Evolutionary conservation across 805 yeast genomes (phyloP).

Genomic region (Spathaspora gorwiae): DNA sequence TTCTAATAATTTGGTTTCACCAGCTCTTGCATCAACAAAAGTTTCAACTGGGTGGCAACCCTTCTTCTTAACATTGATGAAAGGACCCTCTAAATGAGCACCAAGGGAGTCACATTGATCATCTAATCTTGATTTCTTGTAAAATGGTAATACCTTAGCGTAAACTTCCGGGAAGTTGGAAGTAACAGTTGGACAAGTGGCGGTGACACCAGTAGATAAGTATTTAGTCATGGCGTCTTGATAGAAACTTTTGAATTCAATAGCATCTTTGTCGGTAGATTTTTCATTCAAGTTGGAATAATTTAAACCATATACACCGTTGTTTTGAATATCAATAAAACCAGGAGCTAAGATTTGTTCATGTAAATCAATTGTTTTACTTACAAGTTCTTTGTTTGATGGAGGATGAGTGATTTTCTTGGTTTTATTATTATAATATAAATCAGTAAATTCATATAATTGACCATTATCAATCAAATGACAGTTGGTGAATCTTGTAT

Average conservation of each 20-base stretch:
- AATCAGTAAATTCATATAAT: conserved; percentile 29
- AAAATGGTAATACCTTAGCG: conserved; percentile 41
- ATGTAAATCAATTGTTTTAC: conserved; percentile 38
- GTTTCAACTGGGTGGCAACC: conserved; percentile 50
- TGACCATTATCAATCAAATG: conserved; percentile 40
- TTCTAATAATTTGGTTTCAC: conserved; percentile 21
- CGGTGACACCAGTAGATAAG: conserved; percentile 50
- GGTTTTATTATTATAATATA: conserved; percentile 38
- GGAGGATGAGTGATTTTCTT: conserved; percentile 39
- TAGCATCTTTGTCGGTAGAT: conserved; percentile 27
- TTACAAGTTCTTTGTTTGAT: conserved; percentile 4
- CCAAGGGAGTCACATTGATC: conserved; percentile 45
- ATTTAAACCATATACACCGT: conserved; percentile 55
- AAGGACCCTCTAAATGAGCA: conserved; percentile 60
- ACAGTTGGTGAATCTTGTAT: conserved; percentile 38
- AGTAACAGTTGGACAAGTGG: conserved; percentile 54
- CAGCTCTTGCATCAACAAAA: conserved; percentile 34
- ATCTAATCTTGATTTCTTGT: conserved; percentile 28
- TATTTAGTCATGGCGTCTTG: conserved; percentile 43
- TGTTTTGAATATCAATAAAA: conserved; percentile 52
- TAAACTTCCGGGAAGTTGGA: conserved; percentile 49
- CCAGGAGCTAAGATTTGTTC: conserved; percentile 52
- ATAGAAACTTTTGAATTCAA: conserved; percentile 31
- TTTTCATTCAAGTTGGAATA: conserved; percentile 35
- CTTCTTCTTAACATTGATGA: conserved; percentile 43